Base-by-base conservation (phyloP, 2,329 filamentous ascomycete species). In the Xylariaceae sp. region DNA sequence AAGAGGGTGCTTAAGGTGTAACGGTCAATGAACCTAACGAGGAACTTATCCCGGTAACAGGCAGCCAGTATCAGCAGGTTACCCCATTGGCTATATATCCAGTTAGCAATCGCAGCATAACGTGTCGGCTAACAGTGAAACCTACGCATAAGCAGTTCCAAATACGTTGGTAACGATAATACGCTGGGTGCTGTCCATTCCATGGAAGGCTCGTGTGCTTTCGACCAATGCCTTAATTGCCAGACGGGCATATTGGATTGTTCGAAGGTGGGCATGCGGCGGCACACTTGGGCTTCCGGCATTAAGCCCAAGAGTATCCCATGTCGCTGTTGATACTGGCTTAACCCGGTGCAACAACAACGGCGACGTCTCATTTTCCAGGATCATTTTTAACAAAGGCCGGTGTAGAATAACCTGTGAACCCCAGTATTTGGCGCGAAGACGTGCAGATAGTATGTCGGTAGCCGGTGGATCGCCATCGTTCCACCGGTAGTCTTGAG, bases 101-200 rank as follows among this genome's bases (percentile, higher is more conserved):
- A n/a, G n/a, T n/a, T n/a, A n/a, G n/a, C n/a, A n/a, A n/a, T n/a
- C n/a, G 35, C 34, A 9, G 4, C 7, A 15, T 11, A n/a, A 19
- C 19, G 15, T 32, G 8, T 26, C 22, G 11, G 6, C 6, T 6
- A 13, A 19, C n/a, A n/a, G n/a, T n/a, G 15, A n/a, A 45, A 81
- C 88, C 79, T 86, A 95, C 87, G 91, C 90, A 73, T 96, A 90
- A 48, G 89, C 86, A 15, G 91, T 97, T 39, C 91, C 90, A 65
- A 95, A 95, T 18, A 95, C 83, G 55, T 96, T 97, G n/a, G 91
- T 97, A 41, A 97, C 83, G 38, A 96, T 84, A 8, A 87, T 79
- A 22, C 89, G 79, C 47, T 77, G 68, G 19, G 62, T 65, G n/a
- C 68, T 65, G 13, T 78, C 71, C 19, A 87, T 72, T 2, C 73